These are phyloP conservation scores for Globisporangium acanthophoron DNA, from an alignment of 352 stramenopile species.

Conservation along the genomic window DNA sequence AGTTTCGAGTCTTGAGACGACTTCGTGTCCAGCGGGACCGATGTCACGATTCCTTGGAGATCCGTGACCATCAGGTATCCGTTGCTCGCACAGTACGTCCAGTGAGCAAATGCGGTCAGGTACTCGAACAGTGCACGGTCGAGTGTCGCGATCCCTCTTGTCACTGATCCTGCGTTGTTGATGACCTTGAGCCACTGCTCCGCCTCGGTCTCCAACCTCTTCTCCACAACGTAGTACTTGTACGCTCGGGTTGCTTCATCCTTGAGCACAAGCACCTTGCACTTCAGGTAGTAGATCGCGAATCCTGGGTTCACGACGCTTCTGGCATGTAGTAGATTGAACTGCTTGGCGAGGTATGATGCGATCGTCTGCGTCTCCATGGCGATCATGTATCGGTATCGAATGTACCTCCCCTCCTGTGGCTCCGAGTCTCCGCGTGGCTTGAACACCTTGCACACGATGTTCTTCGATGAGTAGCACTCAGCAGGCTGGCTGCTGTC, in stretches of 20 bases:
- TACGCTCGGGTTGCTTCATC: not conserved
- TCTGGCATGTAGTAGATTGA: not conserved
- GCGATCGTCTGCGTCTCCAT: conserved; percentile 37
- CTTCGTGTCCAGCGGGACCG: not conserved
- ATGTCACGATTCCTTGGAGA: conserved; percentile 26
- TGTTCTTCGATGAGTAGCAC: not conserved
- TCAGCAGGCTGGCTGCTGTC: not conserved
- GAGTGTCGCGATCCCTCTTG: not conserved
- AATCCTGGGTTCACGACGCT: conserved; percentile 10
- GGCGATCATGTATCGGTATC: conserved; percentile 27
- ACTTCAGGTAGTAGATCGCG: conserved; percentile 1
- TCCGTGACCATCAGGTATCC: conserved; percentile 42
- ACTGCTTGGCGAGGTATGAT: conserved; percentile 8
- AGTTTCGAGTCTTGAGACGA: not conserved
- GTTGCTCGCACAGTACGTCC: conserved; percentile 19
- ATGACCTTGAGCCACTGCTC: conserved; percentile 33
- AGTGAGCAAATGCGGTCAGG: conserved; percentile 10
- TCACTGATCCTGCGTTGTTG: conserved; percentile 40
- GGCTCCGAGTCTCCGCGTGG: not conserved
- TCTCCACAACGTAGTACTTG: conserved; percentile 1
- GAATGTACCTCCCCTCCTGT: conserved; percentile 11
- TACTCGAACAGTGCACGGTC: not conserved
- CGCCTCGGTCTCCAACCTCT: not conserved
- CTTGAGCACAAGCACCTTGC: not conserved
- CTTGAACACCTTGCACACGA: conserved; percentile 2